These are phyloP conservation scores for Hygrophorus pudorinus DNA, from an alignment of 768 basidiomycete species.

Conservation along the genomic window DNA sequence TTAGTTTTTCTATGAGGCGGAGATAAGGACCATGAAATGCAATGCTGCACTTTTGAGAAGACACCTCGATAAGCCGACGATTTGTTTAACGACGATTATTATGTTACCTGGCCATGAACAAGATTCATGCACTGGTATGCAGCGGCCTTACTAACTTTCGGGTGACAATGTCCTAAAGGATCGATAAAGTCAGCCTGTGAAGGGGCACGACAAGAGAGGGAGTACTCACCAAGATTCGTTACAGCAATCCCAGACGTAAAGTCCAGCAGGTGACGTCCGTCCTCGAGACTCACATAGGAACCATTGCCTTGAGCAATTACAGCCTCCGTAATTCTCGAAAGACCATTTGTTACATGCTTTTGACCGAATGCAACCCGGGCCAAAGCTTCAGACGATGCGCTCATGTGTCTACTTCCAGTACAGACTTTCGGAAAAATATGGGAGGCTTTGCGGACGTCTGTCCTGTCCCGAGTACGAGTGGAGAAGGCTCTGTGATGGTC, in stretches of 20 bases:
- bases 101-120: slow-evolving; percentile 64
- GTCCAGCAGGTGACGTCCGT: slow-evolving; percentile 70
- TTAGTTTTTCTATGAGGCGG: slow-evolving; percentile 71
- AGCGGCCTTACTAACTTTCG: slow-evolving; percentile 76
- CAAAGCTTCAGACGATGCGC: neutral
- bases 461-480: too few relatives aligned
- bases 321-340: slow-evolving; percentile 38
- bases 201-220: neutral
- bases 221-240: slow-evolving; percentile 58
- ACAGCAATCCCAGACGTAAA: slow-evolving; percentile 88
- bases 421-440: too few relatives aligned
- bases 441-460: too few relatives aligned
- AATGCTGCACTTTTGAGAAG: slow-evolving; percentile 62
- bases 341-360: slow-evolving; percentile 36
- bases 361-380: slow-evolving; percentile 24
- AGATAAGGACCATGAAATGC: slow-evolving; percentile 83
- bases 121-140: slow-evolving; percentile 80
- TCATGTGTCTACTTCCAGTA: neutral
- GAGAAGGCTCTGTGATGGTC: too few relatives aligned
- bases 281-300: slow-evolving; percentile 60
- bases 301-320: slow-evolving; percentile 62
- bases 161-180: slow-evolving; percentile 72
- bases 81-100: neutral
- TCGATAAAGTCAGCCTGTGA: neutral
- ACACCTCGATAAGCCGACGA: neutral